These are phyloP conservation scores for Aspergillus sp. DNA, from an alignment of 2,329 filamentous ascomycete species.

Conservation along the genomic window DNA sequence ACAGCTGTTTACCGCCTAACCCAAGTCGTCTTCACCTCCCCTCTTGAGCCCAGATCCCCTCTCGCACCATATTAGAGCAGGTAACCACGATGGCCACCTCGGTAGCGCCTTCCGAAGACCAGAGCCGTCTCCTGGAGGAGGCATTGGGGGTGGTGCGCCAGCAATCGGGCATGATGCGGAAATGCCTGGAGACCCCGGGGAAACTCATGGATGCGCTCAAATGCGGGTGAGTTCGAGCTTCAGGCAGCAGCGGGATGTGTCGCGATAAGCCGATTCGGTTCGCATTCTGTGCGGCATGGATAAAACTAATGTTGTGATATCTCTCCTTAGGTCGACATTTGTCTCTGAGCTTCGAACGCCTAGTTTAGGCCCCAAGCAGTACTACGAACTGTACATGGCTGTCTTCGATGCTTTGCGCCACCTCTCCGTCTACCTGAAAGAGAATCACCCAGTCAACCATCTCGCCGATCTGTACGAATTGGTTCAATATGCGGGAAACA, in stretches of 20 bases:
- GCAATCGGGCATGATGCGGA: constrained; percentile 95
- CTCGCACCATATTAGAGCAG: constrained; percentile 24
- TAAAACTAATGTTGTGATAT: neutral
- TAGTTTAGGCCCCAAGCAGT: constrained; percentile 97
- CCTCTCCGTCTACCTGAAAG: constrained; percentile 91
- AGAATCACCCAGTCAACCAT: constrained; percentile 97
- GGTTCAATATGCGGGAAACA: constrained; percentile 97
- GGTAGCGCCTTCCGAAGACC: constrained; percentile 71
- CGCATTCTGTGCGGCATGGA: neutral
- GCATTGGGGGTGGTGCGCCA: constrained; percentile 93
- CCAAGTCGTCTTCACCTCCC: constrained; percentile 9
- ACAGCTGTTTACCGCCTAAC: constrained; percentile 29
- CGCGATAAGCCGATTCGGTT: neutral
- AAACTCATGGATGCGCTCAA: constrained; percentile 99
- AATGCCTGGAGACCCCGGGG: constrained; percentile 92
- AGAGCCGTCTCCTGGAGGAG: constrained; percentile 93
- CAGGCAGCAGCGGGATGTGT: constrained; percentile 25
- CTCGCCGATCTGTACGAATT: constrained; percentile 97
- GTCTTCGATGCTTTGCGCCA: constrained; percentile 97
- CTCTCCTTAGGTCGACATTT: constrained; percentile 74
- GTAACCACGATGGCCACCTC: constrained; percentile 47
- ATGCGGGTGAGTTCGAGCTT: constrained; percentile 74
- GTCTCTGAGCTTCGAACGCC: constrained; percentile 98
- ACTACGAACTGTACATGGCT: constrained; percentile 99
- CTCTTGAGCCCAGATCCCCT: constrained; percentile 16